Percentiles rank a stretch among this genome's conserved stretches.
phyloP scores from a whole-genome alignment of 2,329 filamentous ascomycete genomes.

The Phialophora tarda region DNA sequence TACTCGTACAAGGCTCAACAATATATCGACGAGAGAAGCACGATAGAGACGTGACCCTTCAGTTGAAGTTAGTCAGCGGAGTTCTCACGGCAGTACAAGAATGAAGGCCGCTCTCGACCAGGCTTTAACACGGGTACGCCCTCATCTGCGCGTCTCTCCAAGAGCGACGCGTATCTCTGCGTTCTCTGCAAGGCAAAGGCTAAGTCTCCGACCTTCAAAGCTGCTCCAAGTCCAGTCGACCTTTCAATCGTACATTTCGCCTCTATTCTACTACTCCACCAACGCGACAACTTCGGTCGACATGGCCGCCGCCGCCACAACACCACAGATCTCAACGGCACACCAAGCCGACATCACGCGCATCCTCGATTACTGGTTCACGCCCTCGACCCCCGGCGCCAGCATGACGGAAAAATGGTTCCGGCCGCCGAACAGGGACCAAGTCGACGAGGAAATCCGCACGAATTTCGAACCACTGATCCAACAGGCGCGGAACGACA shows the following conservation, averaged over 20 bases:
- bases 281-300: slow-evolving; percentile 1
- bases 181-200: not conserved
- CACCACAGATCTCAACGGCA: slow-evolving; percentile 11
- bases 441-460: slow-evolving; percentile 37
- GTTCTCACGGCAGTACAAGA: not conserved
- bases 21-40: not conserved
- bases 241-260: slow-evolving; percentile 13
- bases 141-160: not conserved
- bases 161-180: not conserved
- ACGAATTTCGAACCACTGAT: slow-evolving; percentile 36
- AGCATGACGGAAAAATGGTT: slow-evolving; percentile 36
- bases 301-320: not conserved
- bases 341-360: slow-evolving; percentile 25
- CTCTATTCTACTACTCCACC: slow-evolving; percentile 17
- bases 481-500: slow-evolving; percentile 35
- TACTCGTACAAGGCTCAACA: too few relatives aligned
- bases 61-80: not conserved
- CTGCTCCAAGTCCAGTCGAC: slow-evolving; percentile 29
- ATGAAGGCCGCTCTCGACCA: slow-evolving; percentile 25
- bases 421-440: slow-evolving; percentile 9
- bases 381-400: slow-evolving; percentile 21
- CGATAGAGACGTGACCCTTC: not conserved
- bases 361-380: slow-evolving; percentile 43
- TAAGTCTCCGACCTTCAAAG: slow-evolving; percentile 20
- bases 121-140: slow-evolving; percentile 30